Evolutionary conservation across 441 rosid species (phyloP), one percentile per base, ranked within the genome.

Genomic region (Populus hybrid): DNA sequence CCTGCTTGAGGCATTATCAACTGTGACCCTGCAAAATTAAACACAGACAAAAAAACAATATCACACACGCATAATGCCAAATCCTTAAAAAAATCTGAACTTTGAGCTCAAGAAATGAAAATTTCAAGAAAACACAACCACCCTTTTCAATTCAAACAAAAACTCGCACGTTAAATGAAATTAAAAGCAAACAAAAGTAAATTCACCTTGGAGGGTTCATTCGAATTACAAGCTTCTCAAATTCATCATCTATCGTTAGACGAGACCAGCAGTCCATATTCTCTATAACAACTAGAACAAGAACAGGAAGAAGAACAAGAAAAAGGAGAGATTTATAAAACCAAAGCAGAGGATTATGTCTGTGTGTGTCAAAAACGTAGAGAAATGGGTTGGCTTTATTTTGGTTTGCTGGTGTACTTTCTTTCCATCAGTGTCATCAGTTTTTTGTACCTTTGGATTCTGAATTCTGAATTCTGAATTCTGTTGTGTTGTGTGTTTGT

Each of bases 121-220:
- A 64, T 32, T 64, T 34, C 16, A 57, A 70, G 69, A 74, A 82
- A 69, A 73, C 61, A 71, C 20, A 69, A 74, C 54, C 57, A 80
- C 76, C 81, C 80, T 67, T 14, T 79, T 73, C 54, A 73, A 71
- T 76, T 57, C 46, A 70, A 54, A 67, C 30, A 11, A 74, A 69
- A 57, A 26, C 59, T 2, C 20, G 7, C n/a, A 5, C 23, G 21
- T 18, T 46, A 57, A 63, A 50, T 12, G 34, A 54, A 64, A 67
- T 21, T 12, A 12, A 54, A 46, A 32, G 16, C 11, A 61, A 59
- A 21, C 46, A 11, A 46, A 73, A 67, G 20, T 23, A 36, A 79
- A 16, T 40, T 35, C 74, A 73, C 97, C 93, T 89, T 4, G 97
- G 97, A 42, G 95, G 97, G 85, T 92, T 92, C 90, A 92, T 90